A percentile compares a stretch with the other conserved stretches of the same genome.
These are phyloP conservation scores for Leersia perrieri DNA, from an alignment of 176 grass and related monocot species.

Conservation along the genomic window DNA sequence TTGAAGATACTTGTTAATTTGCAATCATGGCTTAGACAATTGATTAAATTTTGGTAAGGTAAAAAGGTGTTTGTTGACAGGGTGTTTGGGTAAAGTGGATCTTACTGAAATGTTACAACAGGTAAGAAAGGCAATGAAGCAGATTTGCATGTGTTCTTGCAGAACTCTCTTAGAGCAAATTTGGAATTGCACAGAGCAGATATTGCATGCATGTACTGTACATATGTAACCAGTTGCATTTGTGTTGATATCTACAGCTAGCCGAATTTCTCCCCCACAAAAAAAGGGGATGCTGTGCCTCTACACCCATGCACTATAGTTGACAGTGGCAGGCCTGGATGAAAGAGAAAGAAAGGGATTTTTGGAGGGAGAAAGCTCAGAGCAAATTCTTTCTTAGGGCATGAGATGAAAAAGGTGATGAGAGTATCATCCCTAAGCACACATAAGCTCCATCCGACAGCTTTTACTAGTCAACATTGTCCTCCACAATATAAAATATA, in stretches of 20 bases:
- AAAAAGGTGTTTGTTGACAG: too few species aligned
- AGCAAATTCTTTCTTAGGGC: conserved; percentile 26
- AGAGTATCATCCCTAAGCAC: conserved; percentile 35
- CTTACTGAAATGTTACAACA: not conserved
- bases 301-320: not conserved
- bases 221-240: not conserved
- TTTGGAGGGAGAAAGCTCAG: conserved; percentile 19
- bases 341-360: conserved; percentile 25
- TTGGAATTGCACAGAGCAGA: not conserved
- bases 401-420: conserved; percentile 33
- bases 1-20: too few species aligned
- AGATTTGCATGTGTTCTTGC: not conserved
- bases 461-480: not conserved
- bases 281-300: not conserved
- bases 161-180: not conserved
- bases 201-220: not conserved
- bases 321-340: not conserved
- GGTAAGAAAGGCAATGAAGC: not conserved
- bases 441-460: conserved; percentile 15
- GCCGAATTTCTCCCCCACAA: not conserved
- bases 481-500: not conserved
- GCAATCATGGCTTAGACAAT: too few species aligned
- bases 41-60: too few species aligned
- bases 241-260: not conserved
- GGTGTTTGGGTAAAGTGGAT: too few species aligned